Percentiles rank a stretch among this genome's conserved stretches.
Conservation (phyloP, 495 filamentous ascomycete species). For the Aspergillus heteromorphus region DNA sequence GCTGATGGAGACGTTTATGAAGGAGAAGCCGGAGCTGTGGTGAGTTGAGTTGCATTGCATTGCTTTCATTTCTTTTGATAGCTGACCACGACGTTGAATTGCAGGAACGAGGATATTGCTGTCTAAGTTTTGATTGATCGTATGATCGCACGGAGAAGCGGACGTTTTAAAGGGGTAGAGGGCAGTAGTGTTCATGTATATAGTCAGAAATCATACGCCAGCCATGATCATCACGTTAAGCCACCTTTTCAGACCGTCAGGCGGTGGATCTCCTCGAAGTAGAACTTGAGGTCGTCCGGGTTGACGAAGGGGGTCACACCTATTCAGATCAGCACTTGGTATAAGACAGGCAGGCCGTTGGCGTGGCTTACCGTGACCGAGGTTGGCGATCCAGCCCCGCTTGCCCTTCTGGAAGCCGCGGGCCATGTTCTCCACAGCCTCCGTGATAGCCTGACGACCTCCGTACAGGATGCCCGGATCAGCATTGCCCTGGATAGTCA, state of each 20-base stretch:
- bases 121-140: slow-evolving; percentile 43
- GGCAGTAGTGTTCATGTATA: slow-evolving; percentile 5
- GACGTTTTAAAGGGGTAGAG: background rate
- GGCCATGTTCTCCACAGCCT: slow-evolving; percentile 76
- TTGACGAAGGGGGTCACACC: slow-evolving; percentile 91
- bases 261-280: slow-evolving; percentile 87
- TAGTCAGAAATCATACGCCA: slow-evolving; percentile 3
- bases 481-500: slow-evolving; percentile 89
- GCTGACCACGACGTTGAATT: slow-evolving; percentile 4
- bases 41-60: no score
- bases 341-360: background rate
- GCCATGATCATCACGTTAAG: slow-evolving; percentile 5
- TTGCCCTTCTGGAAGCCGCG: slow-evolving; percentile 81
- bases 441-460: slow-evolving; percentile 69
- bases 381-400: slow-evolving; percentile 81
- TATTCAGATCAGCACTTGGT: slow-evolving; percentile 28
- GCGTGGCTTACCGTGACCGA: slow-evolving; percentile 69
- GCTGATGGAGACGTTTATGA: slow-evolving; percentile 73
- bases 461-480: slow-evolving; percentile 94
- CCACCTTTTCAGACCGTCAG: slow-evolving; percentile 22
- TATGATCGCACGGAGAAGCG: slow-evolving; percentile 19
- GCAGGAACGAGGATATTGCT: slow-evolving; percentile 72
- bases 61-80: background rate
- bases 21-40: slow-evolving; percentile 72
- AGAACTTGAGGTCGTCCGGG: slow-evolving; percentile 87